Evolutionary conservation across 768 basidiomycete genomes (phyloP), one percentile per base, ranked within the genome.

Genomic region (Russula vinacea): DNA sequence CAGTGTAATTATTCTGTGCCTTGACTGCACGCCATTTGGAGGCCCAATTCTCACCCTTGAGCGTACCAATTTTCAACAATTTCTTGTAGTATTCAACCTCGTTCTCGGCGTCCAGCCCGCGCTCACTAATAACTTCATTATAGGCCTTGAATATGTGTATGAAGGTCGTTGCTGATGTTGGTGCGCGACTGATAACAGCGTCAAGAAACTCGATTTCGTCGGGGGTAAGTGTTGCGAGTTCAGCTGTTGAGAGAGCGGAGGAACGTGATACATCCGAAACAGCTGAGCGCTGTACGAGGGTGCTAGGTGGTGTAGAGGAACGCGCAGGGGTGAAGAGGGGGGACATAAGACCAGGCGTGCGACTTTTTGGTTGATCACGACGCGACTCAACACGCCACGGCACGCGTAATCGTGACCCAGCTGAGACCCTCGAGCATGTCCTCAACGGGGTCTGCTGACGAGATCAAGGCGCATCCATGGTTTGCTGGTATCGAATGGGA

Each of bases 401-500:
- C 16, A 17, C 63, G 63, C 51, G 58, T 35, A 29, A 29, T 29
- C 29, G 29, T n/a, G n/a, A n/a, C n/a, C n/a, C n/a, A n/a, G n/a
- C n/a, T n/a, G n/a, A n/a, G n/a, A n/a, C n/a, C n/a, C n/a, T n/a
- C n/a, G n/a, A n/a, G n/a, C n/a, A n/a, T n/a, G n/a, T 73, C 89
- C 94, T 6, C 77, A 77, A 50, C 80, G 82, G 55, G 89, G 97
- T 55, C 81, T 99, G 90, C 95, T 3, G 87, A 89, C 29, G 96
- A 98, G 75, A 92, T 98, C 71, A 98, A 93, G 77, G 79, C 80
- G 0, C 97, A 99, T 73, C 87, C 92, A 0, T 95, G 94, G 79
- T 90, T 99, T 71, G 78, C 83, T 52, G 91, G 84, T 39, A 89
- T 98, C 67, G 90, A 98, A 66, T 99, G 97, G 97, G 86, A 92